A percentile compares a stretch with the other conserved stretches of the same genome.
Evolutionary conservation across 129 eudicot species (phyloP).

Genomic region (Flaveria brownii): DNA sequence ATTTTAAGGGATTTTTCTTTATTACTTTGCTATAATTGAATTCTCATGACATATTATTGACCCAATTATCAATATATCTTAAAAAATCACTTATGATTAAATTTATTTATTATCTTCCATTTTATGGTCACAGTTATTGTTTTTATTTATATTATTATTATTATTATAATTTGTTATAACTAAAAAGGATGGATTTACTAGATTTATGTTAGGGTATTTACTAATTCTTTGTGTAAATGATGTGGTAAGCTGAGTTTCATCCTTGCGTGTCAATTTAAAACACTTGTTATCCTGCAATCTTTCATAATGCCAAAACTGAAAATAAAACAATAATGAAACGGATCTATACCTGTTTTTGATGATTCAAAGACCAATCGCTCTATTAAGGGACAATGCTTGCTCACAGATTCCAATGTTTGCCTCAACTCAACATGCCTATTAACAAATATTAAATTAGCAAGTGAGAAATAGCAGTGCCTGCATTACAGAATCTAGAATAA

Average conservation of each 20-base stretch:
- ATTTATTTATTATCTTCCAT: too few relatives aligned
- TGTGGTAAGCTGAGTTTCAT: not conserved
- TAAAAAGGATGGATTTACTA: not conserved
- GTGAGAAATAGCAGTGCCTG: conserved; percentile 9
- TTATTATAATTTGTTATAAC: not conserved
- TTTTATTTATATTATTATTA: too few relatives aligned
- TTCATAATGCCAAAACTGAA: conserved; percentile 8
- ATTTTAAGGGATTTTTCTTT: not conserved
- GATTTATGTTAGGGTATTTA: not conserved
- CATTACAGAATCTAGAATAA: conserved; percentile 12
- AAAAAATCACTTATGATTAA: too few relatives aligned
- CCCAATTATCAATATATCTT: too few relatives aligned
- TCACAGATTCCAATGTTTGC: conserved; percentile 77
- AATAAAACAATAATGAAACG: not conserved
- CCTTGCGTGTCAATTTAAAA: not conserved
- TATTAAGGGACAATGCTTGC: conserved; percentile 57
- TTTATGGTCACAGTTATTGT: too few relatives aligned
- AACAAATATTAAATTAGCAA: conserved; percentile 11
- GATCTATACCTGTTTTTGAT: conserved; percentile 68
- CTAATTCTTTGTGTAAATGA: not conserved
- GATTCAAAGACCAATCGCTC: conserved; percentile 81
- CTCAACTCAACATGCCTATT: conserved; percentile 73
- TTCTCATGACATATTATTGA: not conserved
- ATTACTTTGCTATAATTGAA: not conserved
- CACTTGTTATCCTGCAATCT: conserved; percentile 11